Evolutionary conservation across 108 stramenopile genomes (phyloP), one percentile per base, ranked within the genome.

Genomic region (Nitzschia sp.): DNA sequence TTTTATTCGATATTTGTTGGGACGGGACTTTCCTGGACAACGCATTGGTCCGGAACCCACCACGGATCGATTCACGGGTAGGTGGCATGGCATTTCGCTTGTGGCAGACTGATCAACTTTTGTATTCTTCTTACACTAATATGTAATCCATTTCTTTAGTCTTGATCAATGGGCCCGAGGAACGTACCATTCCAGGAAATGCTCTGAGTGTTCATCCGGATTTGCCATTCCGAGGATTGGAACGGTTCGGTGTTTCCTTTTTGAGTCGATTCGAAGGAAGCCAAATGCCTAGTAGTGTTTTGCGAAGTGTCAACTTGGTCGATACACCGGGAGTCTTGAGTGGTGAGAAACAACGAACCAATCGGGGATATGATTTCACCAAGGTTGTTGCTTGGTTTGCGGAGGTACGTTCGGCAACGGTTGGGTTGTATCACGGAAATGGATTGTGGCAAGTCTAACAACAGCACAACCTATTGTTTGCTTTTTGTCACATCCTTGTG

Each of bases 31-130:
- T 66, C 93, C 93, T 15, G 88, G 96, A 52, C 86, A 88, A 63
- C 66, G 98, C 20, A 97, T 99, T 59, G 98, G 98, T 14, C 98
- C 98, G 10, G 98, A 98, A 79, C 98, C 98, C 0, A 98, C 98
- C 2, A 98, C 98, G 0, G 98, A 98, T 81, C 80, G 96, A 2
- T 99, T 99, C 76, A 95, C 91, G 6, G 71, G 71, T 71, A 71
- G 1, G 71, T 71, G 21, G 42, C 74, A 57, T 24, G 7, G 7
- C 11, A 57, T 57, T 24, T 10, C 25, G n/a, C n/a, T n/a, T n/a
- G n/a, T n/a, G n/a, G n/a, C n/a, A n/a, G n/a, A n/a, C 73, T 56
- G 12, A 12, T 56, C 29, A 24, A 19, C 53, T 55, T 54, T 67
- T 56, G 48, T 12, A 19, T 15, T 22, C 48, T 51, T 51, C 20